Evolutionary conservation across 139 green algal species (phyloP).

Genomic region (Penium margaritaceum): DNA sequence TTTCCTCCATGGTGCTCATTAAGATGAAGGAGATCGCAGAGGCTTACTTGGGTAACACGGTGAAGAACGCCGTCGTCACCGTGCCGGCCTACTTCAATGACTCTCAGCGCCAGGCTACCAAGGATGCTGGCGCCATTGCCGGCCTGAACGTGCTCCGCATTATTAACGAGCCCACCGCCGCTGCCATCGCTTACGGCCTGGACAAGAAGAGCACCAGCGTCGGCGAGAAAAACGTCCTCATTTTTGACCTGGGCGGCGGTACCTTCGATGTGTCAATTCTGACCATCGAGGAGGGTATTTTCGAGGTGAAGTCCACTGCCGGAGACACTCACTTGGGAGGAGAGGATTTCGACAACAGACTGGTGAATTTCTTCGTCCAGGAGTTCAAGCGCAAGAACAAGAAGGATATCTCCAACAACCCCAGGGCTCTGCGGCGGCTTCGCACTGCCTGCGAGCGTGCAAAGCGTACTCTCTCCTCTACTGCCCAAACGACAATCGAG

Average conservation of each 20-base stretch:
- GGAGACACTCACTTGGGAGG: slow-evolving; percentile 95
- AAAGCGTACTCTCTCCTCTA: slow-evolving; percentile 80
- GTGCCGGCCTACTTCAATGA: slow-evolving; percentile 97
- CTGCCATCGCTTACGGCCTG: slow-evolving; percentile 76
- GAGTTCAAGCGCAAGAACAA: slow-evolving; percentile 61
- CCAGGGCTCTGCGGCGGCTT: slow-evolving; percentile 65
- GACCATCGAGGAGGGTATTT: slow-evolving; percentile 92
- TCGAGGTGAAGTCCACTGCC: slow-evolving; percentile 91
- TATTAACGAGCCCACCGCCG: slow-evolving; percentile 98
- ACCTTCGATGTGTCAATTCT: slow-evolving; percentile 65
- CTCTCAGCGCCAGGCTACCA: slow-evolving; percentile 78
- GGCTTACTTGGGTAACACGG: slow-evolving; percentile 48
- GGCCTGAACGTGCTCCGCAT: slow-evolving; percentile 74
- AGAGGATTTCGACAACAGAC: slow-evolving; percentile 94
- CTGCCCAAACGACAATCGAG: slow-evolving; percentile 85
- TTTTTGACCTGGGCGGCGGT: slow-evolving; percentile 83
- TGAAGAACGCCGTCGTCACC: slow-evolving; percentile 68
- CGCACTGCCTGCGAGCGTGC: slow-evolving; percentile 81
- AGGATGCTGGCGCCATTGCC: slow-evolving; percentile 39
- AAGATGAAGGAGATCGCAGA: slow-evolving; percentile 74
- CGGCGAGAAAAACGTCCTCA: slow-evolving; percentile 46
- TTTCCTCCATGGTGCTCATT: slow-evolving; percentile 84
- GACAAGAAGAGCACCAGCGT: slow-evolving; percentile 11
- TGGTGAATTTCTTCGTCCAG: slow-evolving; percentile 71
- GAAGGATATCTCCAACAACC: slow-evolving; percentile 86